These are phyloP conservation scores for Nicotiana undulata DNA, from an alignment of 257 asterid species.

Conservation along the genomic window DNA sequence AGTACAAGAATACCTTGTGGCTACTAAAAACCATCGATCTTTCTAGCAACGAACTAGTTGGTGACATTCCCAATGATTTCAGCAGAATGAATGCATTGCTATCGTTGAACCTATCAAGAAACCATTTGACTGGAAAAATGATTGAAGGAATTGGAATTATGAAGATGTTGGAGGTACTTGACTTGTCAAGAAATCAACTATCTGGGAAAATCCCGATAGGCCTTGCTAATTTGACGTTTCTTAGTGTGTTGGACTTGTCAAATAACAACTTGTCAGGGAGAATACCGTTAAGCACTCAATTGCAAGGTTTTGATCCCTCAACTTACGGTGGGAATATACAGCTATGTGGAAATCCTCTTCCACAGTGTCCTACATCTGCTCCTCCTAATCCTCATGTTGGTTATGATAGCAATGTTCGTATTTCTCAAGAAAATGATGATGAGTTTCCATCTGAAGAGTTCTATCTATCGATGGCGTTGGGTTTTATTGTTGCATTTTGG, in stretches of 20 bases:
- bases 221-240: background rate
- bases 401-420: background rate
- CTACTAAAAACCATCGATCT: constrained; percentile 14
- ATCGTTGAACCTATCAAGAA: constrained; percentile 29
- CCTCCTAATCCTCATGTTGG: no score
- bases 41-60: constrained; percentile 17
- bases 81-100: constrained; percentile 13
- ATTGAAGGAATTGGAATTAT: constrained; percentile 16
- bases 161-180: constrained; percentile 9
- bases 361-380: no score
- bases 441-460: constrained; percentile 2
- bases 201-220: constrained; percentile 2
- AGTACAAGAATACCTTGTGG: background rate
- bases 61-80: constrained; percentile 20
- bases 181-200: constrained; percentile 14
- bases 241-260: constrained; percentile 23
- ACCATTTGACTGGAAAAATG: constrained; percentile 17
- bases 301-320: constrained; percentile 25
- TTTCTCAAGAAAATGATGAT: background rate
- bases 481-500: constrained; percentile 28
- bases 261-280: constrained; percentile 23
- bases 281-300: constrained; percentile 28
- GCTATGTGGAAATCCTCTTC: constrained; percentile 24
- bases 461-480: constrained; percentile 5
- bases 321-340: constrained; percentile 14